Conservation (phyloP, 148 eudicot species). For the Amaranthus hypochondriacus region DNA sequence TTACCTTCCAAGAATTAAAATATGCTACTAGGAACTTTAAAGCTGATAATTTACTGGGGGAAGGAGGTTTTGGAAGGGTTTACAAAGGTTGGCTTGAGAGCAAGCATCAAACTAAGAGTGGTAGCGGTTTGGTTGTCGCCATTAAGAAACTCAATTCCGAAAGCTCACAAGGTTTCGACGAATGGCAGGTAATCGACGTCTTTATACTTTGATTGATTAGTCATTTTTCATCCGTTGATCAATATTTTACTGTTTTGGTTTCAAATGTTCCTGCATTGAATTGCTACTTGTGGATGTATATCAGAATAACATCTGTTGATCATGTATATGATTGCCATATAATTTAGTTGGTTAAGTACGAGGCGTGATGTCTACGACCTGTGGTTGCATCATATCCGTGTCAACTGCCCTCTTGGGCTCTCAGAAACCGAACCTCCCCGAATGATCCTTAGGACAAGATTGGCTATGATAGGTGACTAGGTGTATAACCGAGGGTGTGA, state of each 20-base stretch:
- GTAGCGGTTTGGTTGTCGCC: slow-evolving; percentile 47
- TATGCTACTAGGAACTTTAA: slow-evolving; percentile 55
- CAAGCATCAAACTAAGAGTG: slow-evolving; percentile 31
- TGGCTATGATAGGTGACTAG: too few relatives aligned
- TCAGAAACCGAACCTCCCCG: too few relatives aligned
- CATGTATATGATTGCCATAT: neutral
- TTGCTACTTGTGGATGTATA: too few relatives aligned
- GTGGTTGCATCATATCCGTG: too few relatives aligned
- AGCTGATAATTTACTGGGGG: slow-evolving; percentile 46
- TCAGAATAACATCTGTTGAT: neutral
- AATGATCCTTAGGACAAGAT: too few relatives aligned
- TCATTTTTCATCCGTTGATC: neutral
- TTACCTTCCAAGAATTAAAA: slow-evolving; percentile 50
- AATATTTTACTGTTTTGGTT: neutral
- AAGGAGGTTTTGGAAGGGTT: slow-evolving; percentile 49
- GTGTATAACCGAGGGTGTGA: too few relatives aligned
- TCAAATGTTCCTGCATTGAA: too few relatives aligned
- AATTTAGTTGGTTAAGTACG: too few relatives aligned
- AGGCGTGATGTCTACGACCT: too few relatives aligned
- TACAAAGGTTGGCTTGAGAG: slow-evolving; percentile 77
- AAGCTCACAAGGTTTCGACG: slow-evolving; percentile 72
- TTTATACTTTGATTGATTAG: too few relatives aligned
- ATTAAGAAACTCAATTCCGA: slow-evolving; percentile 68
- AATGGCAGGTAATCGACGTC: slow-evolving; percentile 64
- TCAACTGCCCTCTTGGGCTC: too few relatives aligned